These are phyloP conservation scores for Incumbomyces delicatus DNA, from an alignment of 2,329 filamentous ascomycete species.

Conservation along the genomic window DNA sequence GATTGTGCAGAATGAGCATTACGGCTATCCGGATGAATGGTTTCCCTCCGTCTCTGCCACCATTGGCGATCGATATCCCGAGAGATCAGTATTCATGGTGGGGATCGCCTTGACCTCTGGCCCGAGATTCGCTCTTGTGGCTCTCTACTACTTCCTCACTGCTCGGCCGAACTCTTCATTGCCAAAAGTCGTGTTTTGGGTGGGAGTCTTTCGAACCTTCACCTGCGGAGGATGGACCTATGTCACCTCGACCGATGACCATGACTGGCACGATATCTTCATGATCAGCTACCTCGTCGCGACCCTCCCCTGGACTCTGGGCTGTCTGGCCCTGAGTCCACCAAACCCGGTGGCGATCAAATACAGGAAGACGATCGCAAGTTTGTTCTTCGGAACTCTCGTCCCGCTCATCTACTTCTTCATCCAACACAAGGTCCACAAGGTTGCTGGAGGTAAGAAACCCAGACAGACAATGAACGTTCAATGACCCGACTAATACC, in stretches of 20 bases:
- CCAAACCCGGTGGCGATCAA: slow-evolving; percentile 72
- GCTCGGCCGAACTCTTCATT: slow-evolving; percentile 63
- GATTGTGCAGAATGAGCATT: slow-evolving; percentile 95
- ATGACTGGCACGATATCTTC: slow-evolving; percentile 97
- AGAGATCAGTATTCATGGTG: slow-evolving; percentile 91
- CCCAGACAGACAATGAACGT: background rate
- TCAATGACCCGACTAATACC: slow-evolving; percentile 10
- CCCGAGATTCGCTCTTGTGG: slow-evolving; percentile 82
- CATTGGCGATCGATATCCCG: slow-evolving; percentile 93
- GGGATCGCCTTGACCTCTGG: slow-evolving; percentile 96
- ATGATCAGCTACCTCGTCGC: slow-evolving; percentile 98
- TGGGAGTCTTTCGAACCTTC: slow-evolving; percentile 77
- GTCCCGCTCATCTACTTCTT: slow-evolving; percentile 92
- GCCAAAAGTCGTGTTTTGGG: slow-evolving; percentile 69
- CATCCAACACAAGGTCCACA: slow-evolving; percentile 97
- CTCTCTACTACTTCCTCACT: slow-evolving; percentile 84
- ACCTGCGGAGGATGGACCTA: slow-evolving; percentile 98
- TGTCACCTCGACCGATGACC: slow-evolving; percentile 94
- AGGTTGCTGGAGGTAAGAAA: slow-evolving; percentile 73
- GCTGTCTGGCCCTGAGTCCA: slow-evolving; percentile 80
- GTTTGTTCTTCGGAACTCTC: slow-evolving; percentile 80
- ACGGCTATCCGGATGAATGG: slow-evolving; percentile 90
- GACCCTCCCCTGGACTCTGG: slow-evolving; percentile 88
- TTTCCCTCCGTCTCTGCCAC: slow-evolving; percentile 93
- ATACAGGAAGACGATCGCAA: slow-evolving; percentile 77